Conservation (phyloP, 1,284 basidiomycete species). For the Xerocomus amazonicus region DNA sequence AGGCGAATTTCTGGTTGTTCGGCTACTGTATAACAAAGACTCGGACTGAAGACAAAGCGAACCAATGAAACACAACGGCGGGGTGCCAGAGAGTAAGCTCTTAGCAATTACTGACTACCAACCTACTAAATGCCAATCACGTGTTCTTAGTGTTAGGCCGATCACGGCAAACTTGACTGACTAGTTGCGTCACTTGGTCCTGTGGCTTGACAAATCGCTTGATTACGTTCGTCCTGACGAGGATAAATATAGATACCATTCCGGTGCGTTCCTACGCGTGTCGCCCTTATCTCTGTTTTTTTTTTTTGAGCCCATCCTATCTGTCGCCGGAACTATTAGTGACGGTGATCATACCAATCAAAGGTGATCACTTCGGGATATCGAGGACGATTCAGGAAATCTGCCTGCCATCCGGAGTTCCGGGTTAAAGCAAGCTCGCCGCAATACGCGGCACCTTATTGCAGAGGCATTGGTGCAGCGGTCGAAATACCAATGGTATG, state of each 20-base stretch:
- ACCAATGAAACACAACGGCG: neutral
- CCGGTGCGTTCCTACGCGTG: conserved; percentile 47
- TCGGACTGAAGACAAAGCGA: conserved; percentile 5
- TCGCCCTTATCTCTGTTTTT: conserved; percentile 47
- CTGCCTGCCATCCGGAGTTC: conserved; percentile 49
- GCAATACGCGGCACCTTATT: conserved; percentile 38
- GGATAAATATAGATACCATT: conserved; percentile 48
- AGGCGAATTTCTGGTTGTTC: neutral
- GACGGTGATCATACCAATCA: neutral
- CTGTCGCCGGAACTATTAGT: conserved; percentile 10
- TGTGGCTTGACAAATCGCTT: conserved; percentile 52
- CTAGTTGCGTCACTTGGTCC: conserved; percentile 51
- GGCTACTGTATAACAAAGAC: conserved; percentile 5
- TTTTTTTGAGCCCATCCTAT: conserved; percentile 49
- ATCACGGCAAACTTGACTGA: conserved; percentile 44
- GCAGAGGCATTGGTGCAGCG: conserved; percentile 38
- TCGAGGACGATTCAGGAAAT: conserved; percentile 57
- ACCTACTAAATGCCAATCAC: neutral
- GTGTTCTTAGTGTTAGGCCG: conserved; percentile 17
- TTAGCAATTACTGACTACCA: neutral
- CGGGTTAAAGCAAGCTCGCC: conserved; percentile 51
- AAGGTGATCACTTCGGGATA: conserved; percentile 2
- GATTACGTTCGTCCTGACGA: conserved; percentile 51
- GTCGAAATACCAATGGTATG: conserved; percentile 60
- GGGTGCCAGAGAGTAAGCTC: conserved; percentile 14